Conservation (phyloP, 179 eudicot genomes). For the Carnegiea gigantea region DNA sequence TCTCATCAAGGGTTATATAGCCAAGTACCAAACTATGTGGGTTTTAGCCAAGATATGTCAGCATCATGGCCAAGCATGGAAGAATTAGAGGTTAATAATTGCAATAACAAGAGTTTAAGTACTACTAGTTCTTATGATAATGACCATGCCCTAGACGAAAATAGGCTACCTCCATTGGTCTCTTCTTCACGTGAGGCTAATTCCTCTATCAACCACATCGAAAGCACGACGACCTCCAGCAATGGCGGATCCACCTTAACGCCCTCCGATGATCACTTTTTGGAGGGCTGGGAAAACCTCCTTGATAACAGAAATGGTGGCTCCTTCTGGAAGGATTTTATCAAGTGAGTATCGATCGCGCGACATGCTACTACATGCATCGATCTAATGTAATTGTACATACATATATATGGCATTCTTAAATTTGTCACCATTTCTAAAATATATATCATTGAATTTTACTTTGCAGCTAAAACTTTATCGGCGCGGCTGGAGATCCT, state of each 20-base stretch:
- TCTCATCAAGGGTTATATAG: constrained; percentile 27
- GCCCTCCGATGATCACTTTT: constrained; percentile 27
- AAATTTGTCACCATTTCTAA: too few relatives aligned
- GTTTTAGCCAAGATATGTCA: constrained; percentile 15
- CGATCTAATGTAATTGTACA: too few relatives aligned
- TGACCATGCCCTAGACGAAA: constrained; percentile 29
- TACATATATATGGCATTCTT: too few relatives aligned
- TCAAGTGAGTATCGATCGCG: constrained; percentile 20
- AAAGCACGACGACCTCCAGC: constrained; percentile 37
- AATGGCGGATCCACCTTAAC: constrained; percentile 25
- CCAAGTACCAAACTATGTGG: constrained; percentile 16
- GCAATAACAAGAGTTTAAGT: constrained; percentile 21
- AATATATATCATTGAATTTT: background rate
- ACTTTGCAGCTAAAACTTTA: constrained; percentile 1
- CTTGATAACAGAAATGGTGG: constrained; percentile 37
- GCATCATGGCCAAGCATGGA: constrained; percentile 22
- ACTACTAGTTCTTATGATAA: constrained; percentile 25
- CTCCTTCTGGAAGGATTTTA: constrained; percentile 37
- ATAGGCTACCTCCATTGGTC: constrained; percentile 34
- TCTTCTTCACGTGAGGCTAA: constrained; percentile 29
- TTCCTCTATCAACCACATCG: constrained; percentile 18
- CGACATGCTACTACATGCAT: background rate
- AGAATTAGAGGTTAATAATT: background rate
- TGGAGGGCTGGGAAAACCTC: constrained; percentile 41
- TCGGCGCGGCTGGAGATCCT: background rate